These are phyloP conservation scores for Diutina ranongensis DNA, from an alignment of 1,139 yeast species.

Conservation along the genomic window DNA sequence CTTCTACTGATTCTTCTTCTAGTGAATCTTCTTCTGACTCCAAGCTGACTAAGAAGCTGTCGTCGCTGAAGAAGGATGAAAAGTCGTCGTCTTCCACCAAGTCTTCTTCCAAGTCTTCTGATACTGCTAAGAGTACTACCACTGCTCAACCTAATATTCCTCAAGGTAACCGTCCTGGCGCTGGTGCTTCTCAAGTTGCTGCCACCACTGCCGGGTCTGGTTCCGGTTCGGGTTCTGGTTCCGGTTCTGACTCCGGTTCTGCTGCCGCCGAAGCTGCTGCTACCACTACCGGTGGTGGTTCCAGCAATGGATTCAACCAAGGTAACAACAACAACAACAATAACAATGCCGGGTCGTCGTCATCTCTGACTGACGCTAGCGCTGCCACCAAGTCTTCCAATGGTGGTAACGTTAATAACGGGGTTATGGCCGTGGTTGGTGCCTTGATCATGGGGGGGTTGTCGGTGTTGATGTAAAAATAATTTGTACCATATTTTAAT, in stretches of 20 bases:
- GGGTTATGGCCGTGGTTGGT: slow-evolving; percentile 1
- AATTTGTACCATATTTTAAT: neutral
- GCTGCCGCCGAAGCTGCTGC: neutral
- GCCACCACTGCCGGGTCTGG: neutral
- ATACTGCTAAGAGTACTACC: neutral
- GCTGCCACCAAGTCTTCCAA: neutral
- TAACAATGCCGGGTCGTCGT: neutral
- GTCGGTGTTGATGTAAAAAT: slow-evolving; percentile 1
- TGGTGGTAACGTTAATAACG: neutral
- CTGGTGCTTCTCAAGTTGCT: neutral
- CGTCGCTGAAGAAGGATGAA: neutral
- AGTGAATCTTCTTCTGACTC: neutral
- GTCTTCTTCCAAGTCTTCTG: neutral
- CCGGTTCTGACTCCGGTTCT: neutral
- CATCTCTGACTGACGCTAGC: neutral
- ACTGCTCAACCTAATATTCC: slow-evolving; percentile 2
- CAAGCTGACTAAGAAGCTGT: neutral
- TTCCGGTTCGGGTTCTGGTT: neutral
- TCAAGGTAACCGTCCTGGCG: slow-evolving; percentile 6
- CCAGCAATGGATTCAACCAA: neutral
- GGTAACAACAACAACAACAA: neutral
- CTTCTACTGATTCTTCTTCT: neutral
- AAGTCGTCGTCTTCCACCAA: neutral
- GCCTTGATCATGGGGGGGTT: slow-evolving; percentile 1
- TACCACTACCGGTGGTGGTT: neutral